Base-by-base conservation (phyloP, 2,329 filamentous ascomycete species). In the Zarea fungicola region DNA sequence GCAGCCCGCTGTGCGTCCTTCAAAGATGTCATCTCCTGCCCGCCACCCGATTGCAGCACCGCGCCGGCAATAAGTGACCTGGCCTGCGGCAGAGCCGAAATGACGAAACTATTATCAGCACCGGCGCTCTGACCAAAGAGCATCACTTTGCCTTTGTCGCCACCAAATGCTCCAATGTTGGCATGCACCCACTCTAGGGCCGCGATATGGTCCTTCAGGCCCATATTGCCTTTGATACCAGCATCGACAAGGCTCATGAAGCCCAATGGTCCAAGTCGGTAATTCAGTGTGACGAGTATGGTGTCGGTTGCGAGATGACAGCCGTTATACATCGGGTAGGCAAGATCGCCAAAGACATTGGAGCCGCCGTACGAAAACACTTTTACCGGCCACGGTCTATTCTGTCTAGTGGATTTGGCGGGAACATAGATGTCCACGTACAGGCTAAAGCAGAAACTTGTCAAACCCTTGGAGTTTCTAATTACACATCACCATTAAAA, bases 131-230 rank as follows among this genome's bases (percentile, higher is more conserved):
- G 41, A 10, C 41, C 41, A 32, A 43, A 43, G 14, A 43, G 26
- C 41, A 32, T 8, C 23, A 43, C 26, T 26, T 29, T 14, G 5
- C 14, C 14, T 13, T 8, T 4, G 26, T 43, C 26, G 18, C 41
- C 43, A 5, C 43, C 32, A 28, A 25, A 37, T 8, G n/a, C 21
- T 11, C 23, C 51, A 29, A 56, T 52, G 16, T 58, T 57, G 9
- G 36, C 26, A 19, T 54, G 18, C 0, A 75, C 66, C 75, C 75
- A 79, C 54, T 74, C 62, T 13, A 77, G 60, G 0, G 74, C 74
- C 8, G 70, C 57, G 3, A 41, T n/a, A 22, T 41, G 37, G 37
- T 41, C 37, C 37, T 7, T 7, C 13, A 29, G 7, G 26, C 48
- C 54, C 34, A 54, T 54, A 40, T 57, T 56, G 21, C 54, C 55